A percentile compares a stretch with the other conserved stretches of the same genome.
These are phyloP conservation scores for Saccharum spontaneum DNA, from an alignment of 176 grass and related monocot species.

Conservation along the genomic window DNA sequence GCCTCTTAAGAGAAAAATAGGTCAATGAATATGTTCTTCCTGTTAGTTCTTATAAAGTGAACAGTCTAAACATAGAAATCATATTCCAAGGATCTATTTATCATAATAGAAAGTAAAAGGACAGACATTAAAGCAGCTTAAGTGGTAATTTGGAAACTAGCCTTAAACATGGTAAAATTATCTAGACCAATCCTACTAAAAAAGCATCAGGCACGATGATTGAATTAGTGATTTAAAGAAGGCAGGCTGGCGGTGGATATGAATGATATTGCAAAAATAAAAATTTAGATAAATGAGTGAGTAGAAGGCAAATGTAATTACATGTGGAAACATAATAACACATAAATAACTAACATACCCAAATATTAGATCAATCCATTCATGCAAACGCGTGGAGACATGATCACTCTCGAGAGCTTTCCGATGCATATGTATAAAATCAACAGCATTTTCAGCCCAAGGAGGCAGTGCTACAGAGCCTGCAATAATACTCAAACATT, in stretches of 20 bases:
- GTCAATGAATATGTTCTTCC: slow-evolving; percentile 4
- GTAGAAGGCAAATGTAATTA: slow-evolving; percentile 16
- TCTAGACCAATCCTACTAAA: not conserved
- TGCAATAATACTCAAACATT: slow-evolving; percentile 43
- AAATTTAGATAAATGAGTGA: slow-evolving; percentile 13
- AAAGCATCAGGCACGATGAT: not conserved
- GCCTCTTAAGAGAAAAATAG: slow-evolving; percentile 17
- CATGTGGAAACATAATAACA: slow-evolving; percentile 23
- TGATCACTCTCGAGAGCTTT: slow-evolving; percentile 95
- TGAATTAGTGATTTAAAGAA: slow-evolving; percentile 25
- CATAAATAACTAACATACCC: slow-evolving; percentile 60
- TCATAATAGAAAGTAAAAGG: slow-evolving; percentile 1
- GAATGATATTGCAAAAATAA: slow-evolving; percentile 24
- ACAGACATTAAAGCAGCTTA: slow-evolving; percentile 12
- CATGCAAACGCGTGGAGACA: slow-evolving; percentile 83
- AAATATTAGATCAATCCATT: slow-evolving; percentile 99
- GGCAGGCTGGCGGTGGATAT: not conserved
- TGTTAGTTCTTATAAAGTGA: not conserved
- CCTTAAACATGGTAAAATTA: slow-evolving; percentile 18
- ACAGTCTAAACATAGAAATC: slow-evolving; percentile 5
- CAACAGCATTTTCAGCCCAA: slow-evolving; percentile 89
- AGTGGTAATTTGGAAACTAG: slow-evolving; percentile 8
- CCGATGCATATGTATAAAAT: slow-evolving; percentile 93
- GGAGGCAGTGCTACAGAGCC: slow-evolving; percentile 83
- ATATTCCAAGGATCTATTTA: slow-evolving; percentile 20